Percentiles rank a stretch among this genome's conserved stretches.
Evolutionary conservation across 2,329 filamentous ascomycete genomes (phyloP).

Genomic region (Phaeophleospora eucalypticola): DNA sequence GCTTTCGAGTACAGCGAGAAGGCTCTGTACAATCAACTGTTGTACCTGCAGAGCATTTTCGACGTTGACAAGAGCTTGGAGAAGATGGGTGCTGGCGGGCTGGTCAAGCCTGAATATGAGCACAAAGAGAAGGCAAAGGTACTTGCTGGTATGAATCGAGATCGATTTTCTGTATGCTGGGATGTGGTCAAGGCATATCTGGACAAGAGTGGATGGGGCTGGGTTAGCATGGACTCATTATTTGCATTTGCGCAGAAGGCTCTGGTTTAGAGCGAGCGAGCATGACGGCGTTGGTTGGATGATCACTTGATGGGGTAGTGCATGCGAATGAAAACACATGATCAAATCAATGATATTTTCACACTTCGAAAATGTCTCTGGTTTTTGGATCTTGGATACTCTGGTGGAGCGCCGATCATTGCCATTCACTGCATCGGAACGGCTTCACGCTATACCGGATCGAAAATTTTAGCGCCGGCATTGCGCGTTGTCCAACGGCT

Average conservation of each 20-base stretch:
- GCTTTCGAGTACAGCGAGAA: constrained; percentile 82
- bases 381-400: neutral
- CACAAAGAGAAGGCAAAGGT: constrained; percentile 60
- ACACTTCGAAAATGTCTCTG: too few species aligned
- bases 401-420: neutral
- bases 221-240: constrained; percentile 47
- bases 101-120: constrained; percentile 45
- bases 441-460: neutral
- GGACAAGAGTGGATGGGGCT: constrained; percentile 37
- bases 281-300: neutral
- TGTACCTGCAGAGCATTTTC: constrained; percentile 81
- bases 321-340: neutral
- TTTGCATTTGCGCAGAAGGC: constrained; percentile 42
- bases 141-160: constrained; percentile 77
- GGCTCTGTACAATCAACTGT: constrained; percentile 87
- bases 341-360: neutral
- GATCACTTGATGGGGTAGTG: neutral
- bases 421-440: neutral
- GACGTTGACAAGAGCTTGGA: constrained; percentile 78
- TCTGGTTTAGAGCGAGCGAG: constrained; percentile 4
- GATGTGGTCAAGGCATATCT: constrained; percentile 61
- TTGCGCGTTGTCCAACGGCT: neutral
- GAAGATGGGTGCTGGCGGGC: constrained; percentile 32
- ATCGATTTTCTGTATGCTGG: constrained; percentile 71
- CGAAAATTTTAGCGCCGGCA: neutral